phyloP scores from a whole-genome alignment of 192 early-diverging fungal species.

The Anaeromyces robustus region DNA sequence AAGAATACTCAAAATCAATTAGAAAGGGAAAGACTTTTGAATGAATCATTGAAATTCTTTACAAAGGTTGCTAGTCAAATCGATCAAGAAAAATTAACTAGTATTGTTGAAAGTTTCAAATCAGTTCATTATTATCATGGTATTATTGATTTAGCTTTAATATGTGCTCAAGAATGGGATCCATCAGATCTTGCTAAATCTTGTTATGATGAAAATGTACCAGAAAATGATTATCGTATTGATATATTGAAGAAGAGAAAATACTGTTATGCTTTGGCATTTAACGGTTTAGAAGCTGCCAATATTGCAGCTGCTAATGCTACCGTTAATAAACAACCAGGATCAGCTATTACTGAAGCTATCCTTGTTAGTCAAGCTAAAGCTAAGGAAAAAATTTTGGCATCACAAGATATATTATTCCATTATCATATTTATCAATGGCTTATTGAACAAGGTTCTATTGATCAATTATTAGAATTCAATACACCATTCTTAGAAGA shows the following conservation, averaged over 20 bases:
- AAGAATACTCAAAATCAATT: conserved; percentile 23
- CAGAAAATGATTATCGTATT: conserved; percentile 24
- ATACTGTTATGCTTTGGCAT: conserved; percentile 21
- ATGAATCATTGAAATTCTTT: conserved; percentile 28
- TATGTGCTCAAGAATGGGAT: conserved; percentile 35
- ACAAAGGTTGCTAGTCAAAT: conserved; percentile 22
- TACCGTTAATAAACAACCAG: conserved; percentile 3
- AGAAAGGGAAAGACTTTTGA: conserved; percentile 15
- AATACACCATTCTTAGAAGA: conserved; percentile 17
- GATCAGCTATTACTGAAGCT: not conserved
- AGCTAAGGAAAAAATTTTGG: conserved; percentile 1
- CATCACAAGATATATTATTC: conserved; percentile 38
- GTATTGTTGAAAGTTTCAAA: conserved; percentile 29
- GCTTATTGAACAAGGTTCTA: conserved; percentile 29
- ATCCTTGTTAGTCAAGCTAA: not conserved
- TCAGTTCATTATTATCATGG: conserved; percentile 20
- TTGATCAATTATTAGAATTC: conserved; percentile 21
- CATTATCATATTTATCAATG: conserved; percentile 49
- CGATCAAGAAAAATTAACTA: conserved; percentile 19
- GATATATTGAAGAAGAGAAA: conserved; percentile 17
- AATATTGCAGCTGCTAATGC: conserved; percentile 6
- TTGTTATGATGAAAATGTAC: conserved; percentile 36
- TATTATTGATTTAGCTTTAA: conserved; percentile 31
- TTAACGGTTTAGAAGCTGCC: conserved; percentile 16
- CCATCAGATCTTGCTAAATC: conserved; percentile 31